A percentile compares a stretch with the other conserved stretches of the same genome.
These are phyloP conservation scores for Neurospora crassa DNA, from an alignment of 2,329 filamentous ascomycete genomes.

Conservation along the genomic window DNA sequence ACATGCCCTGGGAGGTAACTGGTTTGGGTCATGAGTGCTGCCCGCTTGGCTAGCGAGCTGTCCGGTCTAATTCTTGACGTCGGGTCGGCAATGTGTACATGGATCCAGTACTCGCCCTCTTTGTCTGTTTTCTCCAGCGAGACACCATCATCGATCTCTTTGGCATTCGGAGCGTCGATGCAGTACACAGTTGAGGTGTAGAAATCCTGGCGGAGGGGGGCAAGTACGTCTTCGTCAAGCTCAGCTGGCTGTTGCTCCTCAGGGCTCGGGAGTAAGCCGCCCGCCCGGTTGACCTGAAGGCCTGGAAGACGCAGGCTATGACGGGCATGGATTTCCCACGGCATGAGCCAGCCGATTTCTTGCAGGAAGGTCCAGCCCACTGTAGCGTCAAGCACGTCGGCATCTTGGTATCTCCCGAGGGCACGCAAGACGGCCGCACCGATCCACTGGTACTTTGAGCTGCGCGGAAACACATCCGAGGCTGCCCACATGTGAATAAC, in stretches of 20 bases:
- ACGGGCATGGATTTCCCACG: slow-evolving; percentile 59
- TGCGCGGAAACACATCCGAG: slow-evolving; percentile 40
- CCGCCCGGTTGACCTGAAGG: slow-evolving; percentile 32
- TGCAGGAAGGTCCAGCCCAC: slow-evolving; percentile 60
- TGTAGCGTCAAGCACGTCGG: slow-evolving; percentile 32
- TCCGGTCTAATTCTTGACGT: slow-evolving; percentile 56
- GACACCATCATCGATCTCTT: slow-evolving; percentile 71
- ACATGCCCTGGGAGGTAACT: slow-evolving; percentile 50
- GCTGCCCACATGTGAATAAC: slow-evolving; percentile 64
- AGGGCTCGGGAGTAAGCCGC: slow-evolving; percentile 24
- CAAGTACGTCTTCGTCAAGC: slow-evolving; percentile 34
- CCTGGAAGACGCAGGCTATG: slow-evolving; percentile 49
- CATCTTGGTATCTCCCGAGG: slow-evolving; percentile 47
- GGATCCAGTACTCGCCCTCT: slow-evolving; percentile 58
- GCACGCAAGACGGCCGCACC: slow-evolving; percentile 56
- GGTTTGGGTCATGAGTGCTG: slow-evolving; percentile 50
- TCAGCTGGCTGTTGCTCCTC: slow-evolving; percentile 18
- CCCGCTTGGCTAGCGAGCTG: slow-evolving; percentile 48
- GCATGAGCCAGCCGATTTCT: slow-evolving; percentile 61
- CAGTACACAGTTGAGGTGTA: slow-evolving; percentile 54
- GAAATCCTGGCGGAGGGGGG: slow-evolving; percentile 48
- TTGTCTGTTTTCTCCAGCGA: slow-evolving; percentile 53
- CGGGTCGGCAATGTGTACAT: slow-evolving; percentile 71
- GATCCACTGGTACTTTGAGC: slow-evolving; percentile 47
- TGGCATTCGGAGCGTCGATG: slow-evolving; percentile 57